Conservation (phyloP, 768 basidiomycete genomes). For the Termitomyces sp. region DNA sequence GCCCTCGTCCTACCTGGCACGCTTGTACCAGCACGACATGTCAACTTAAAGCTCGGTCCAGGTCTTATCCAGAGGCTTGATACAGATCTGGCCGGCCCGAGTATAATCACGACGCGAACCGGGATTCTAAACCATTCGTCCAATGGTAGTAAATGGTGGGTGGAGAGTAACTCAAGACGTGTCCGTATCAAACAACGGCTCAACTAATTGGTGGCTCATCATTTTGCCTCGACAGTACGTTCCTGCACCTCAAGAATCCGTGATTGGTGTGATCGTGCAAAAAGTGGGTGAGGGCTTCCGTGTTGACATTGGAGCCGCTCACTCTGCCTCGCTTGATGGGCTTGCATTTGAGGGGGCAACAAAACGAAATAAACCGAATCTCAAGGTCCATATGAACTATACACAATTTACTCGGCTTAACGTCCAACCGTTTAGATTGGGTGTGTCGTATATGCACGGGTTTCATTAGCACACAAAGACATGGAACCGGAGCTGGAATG, state of each 20-base stretch:
- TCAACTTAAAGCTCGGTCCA: slow-evolving; percentile 83
- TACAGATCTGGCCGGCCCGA: slow-evolving; percentile 22
- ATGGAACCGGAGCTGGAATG: slow-evolving; percentile 99
- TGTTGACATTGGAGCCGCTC: slow-evolving; percentile 90
- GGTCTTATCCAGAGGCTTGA: slow-evolving; percentile 55
- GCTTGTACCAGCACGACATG: slow-evolving; percentile 62
- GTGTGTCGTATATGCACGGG: slow-evolving; percentile 83
- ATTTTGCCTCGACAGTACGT: slow-evolving; percentile 57
- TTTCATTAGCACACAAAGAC: slow-evolving; percentile 92
- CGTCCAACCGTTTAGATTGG: slow-evolving; percentile 59
- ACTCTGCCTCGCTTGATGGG: slow-evolving; percentile 78
- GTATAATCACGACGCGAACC: slow-evolving; percentile 57
- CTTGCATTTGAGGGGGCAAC: slow-evolving; percentile 96
- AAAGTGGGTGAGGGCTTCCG: slow-evolving; percentile 86
- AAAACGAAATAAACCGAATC: slow-evolving; percentile 88
- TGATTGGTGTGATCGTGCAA: slow-evolving; percentile 77
- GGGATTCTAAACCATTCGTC: slow-evolving; percentile 64
- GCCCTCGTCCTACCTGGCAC: slow-evolving; percentile 79
- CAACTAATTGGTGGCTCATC: slow-evolving; percentile 1
- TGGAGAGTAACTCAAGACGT: slow-evolving; percentile 80
- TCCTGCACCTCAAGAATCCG: slow-evolving; percentile 84
- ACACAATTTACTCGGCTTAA: neutral
- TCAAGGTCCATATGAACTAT: slow-evolving; percentile 57
- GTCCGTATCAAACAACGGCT: slow-evolving; percentile 40
- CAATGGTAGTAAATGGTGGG: slow-evolving; percentile 81